Evolutionary conservation across 2,329 filamentous ascomycete genomes (phyloP).

Genomic region (Clonostachys rosea): DNA sequence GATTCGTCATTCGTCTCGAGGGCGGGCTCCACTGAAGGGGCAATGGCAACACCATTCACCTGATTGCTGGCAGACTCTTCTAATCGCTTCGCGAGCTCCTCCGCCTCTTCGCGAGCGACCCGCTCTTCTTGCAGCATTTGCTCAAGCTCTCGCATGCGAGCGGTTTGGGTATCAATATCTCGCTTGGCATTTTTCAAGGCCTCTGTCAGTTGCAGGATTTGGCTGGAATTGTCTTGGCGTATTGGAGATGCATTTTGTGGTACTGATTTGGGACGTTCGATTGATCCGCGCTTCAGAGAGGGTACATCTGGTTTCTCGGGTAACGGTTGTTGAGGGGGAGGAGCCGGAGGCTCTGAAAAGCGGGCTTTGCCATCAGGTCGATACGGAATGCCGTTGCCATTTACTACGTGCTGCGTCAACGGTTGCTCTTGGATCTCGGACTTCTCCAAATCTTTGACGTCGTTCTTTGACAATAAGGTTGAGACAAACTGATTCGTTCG

Average conservation of each 20-base stretch:
- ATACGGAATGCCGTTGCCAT: conserved; percentile 47
- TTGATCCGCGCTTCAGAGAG: conserved; percentile 70
- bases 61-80: conserved; percentile 43
- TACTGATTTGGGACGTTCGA: conserved; percentile 64
- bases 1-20: not conserved
- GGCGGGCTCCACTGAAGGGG: not conserved
- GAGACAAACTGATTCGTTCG: conserved; percentile 80
- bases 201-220: conserved; percentile 81
- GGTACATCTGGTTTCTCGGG: conserved; percentile 86
- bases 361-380: conserved; percentile 74
- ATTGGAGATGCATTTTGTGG: conserved; percentile 51
- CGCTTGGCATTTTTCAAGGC: conserved; percentile 78
- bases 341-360: conserved; percentile 90
- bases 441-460: conserved; percentile 53
- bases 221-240: conserved; percentile 57
- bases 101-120: conserved; percentile 75
- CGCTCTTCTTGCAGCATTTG: conserved; percentile 70
- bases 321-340: conserved; percentile 86
- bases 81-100: conserved; percentile 72
- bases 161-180: conserved; percentile 79
- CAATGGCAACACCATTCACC: conserved; percentile 16
- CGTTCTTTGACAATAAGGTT: conserved; percentile 69
- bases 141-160: conserved; percentile 77
- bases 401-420: conserved; percentile 29
- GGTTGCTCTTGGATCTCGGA: conserved; percentile 21